Conservation (phyloP, 768 basidiomycete species). For the Tricholoma saponaceum region DNA sequence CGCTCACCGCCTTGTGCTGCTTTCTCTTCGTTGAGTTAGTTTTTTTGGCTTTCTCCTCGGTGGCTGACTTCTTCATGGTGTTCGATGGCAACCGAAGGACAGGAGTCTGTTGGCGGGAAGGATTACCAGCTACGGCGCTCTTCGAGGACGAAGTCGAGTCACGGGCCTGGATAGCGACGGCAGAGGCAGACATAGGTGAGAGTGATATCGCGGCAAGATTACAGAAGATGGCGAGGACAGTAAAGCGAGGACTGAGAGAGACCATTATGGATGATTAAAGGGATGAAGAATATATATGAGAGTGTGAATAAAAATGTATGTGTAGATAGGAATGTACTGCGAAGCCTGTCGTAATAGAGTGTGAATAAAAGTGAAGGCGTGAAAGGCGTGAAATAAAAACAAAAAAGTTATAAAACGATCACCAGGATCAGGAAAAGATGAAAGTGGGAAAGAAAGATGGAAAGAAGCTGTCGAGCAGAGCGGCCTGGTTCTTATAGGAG, state of each 20-base stretch:
- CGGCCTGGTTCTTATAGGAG: conserved; percentile 22
- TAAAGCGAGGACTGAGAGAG: conserved; percentile 42
- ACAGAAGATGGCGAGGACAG: conserved; percentile 40
- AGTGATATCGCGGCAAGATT: conserved; percentile 40
- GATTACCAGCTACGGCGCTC: neutral
- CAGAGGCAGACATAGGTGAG: conserved; percentile 31
- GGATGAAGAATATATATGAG: conserved; percentile 10
- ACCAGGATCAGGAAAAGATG: conserved; percentile 48
- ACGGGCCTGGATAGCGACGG: conserved; percentile 30
- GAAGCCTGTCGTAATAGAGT: conserved; percentile 23
- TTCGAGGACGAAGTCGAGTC: conserved; percentile 9
- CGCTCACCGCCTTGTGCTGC: neutral
- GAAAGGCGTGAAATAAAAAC: conserved; percentile 7
- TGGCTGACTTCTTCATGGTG: neutral
- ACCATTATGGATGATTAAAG: conserved; percentile 37
- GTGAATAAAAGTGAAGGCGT: conserved; percentile 15
- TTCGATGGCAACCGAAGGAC: neutral
- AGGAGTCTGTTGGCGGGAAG: neutral
- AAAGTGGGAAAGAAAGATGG: conserved; percentile 31
- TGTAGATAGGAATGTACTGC: conserved; percentile 10
- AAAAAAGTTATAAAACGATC: conserved; percentile 31
- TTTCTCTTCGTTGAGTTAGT: neutral
- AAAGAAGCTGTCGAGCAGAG: conserved; percentile 12
- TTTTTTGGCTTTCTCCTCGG: neutral
- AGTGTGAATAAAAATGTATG: conserved; percentile 9